phyloP scores from a whole-genome alignment of 106 monocot species.

The Phalaenopsis aphrodite region DNA sequence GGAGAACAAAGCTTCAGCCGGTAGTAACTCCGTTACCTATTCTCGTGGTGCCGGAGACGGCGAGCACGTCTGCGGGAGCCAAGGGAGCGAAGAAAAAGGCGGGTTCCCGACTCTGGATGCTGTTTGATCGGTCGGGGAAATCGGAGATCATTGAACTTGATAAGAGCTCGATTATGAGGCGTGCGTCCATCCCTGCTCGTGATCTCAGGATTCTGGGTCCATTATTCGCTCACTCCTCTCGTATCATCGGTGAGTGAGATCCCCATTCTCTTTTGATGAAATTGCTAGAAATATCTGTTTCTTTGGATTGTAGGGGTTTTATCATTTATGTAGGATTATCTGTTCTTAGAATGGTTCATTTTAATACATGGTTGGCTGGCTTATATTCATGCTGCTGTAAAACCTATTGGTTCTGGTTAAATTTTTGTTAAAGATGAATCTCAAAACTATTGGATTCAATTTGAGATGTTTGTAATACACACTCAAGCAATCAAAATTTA shows the following conservation, averaged over 20 bases:
- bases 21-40: not conserved
- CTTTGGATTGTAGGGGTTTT: too few relatives aligned
- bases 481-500: too few relatives aligned
- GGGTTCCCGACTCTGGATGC: conserved; percentile 69
- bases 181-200: conserved; percentile 50
- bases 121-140: conserved; percentile 44
- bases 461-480: too few relatives aligned
- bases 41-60: not conserved
- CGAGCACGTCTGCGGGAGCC: not conserved
- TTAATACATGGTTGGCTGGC: too few relatives aligned
- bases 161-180: conserved; percentile 59
- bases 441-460: too few relatives aligned
- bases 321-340: too few relatives aligned
- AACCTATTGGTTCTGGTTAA: too few relatives aligned
- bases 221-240: conserved; percentile 79
- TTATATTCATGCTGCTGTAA: too few relatives aligned
- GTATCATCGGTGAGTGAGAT: conserved; percentile 47
- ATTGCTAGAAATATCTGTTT: not conserved
- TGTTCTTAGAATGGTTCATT: too few relatives aligned
- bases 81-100: conserved; percentile 45
- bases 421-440: too few relatives aligned
- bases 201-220: conserved; percentile 89
- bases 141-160: conserved; percentile 67
- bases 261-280: not conserved
- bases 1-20: not conserved